Percentiles rank a stretch among this genome's conserved stretches.
These are phyloP conservation scores for Dothidotthia symphoricarpi DNA, from an alignment of 2,329 filamentous ascomycete species.

Conservation along the genomic window DNA sequence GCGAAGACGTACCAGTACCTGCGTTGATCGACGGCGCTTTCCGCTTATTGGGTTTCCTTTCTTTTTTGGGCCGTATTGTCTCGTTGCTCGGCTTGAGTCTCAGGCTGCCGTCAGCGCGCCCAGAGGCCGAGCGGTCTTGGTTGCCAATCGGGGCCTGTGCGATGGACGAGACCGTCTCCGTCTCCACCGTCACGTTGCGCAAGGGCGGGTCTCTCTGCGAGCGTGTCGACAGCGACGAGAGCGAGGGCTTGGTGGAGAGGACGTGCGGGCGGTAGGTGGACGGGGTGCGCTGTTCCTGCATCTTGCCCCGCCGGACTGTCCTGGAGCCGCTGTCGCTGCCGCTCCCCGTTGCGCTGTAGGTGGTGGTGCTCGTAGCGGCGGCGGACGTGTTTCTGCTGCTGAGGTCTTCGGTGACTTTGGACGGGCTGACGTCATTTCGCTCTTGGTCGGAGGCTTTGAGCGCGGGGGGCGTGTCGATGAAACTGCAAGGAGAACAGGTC, in stretches of 20 bases:
- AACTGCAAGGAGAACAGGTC: slow-evolving; percentile 17
- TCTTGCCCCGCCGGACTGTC: slow-evolving; percentile 28
- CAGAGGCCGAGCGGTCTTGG: slow-evolving; percentile 56
- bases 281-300: slow-evolving; percentile 47
- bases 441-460: slow-evolving; percentile 35
- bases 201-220: slow-evolving; percentile 64
- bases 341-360: slow-evolving; percentile 50
- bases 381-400: slow-evolving; percentile 36
- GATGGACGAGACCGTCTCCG: slow-evolving; percentile 89
- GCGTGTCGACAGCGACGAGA: slow-evolving; percentile 65
- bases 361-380: slow-evolving; percentile 41
- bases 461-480: slow-evolving; percentile 14
- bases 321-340: slow-evolving; percentile 62
- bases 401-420: slow-evolving; percentile 51
- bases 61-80: slow-evolving; percentile 90
- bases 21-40: slow-evolving; percentile 71
- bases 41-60: slow-evolving; percentile 75
- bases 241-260: slow-evolving; percentile 64
- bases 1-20: slow-evolving; percentile 65
- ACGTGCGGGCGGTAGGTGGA: slow-evolving; percentile 46
- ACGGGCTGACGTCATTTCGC: slow-evolving; percentile 46
- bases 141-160: slow-evolving; percentile 72
- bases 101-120: slow-evolving; percentile 69
- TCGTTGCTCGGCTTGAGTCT: slow-evolving; percentile 89
- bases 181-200: slow-evolving; percentile 95